Conservation (phyloP, 805 yeast species). For the Isabelozyma pseudorhagii region DNA sequence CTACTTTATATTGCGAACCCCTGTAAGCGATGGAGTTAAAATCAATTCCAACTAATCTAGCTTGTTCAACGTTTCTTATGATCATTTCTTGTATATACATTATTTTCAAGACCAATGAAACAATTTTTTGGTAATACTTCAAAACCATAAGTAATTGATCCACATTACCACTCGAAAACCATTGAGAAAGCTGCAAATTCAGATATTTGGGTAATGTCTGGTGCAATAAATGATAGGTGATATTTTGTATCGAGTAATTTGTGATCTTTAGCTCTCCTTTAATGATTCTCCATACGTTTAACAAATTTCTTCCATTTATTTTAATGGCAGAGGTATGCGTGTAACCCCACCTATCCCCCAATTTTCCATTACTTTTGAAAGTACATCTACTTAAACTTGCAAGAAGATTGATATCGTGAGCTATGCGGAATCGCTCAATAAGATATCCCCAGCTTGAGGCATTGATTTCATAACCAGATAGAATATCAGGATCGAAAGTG, state of each 20-base stretch:
- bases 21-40: slow-evolving; percentile 82
- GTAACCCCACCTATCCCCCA: slow-evolving; percentile 76
- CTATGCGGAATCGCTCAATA: slow-evolving; percentile 54
- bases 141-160: slow-evolving; percentile 30
- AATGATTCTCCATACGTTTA: slow-evolving; percentile 82
- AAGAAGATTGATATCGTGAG: slow-evolving; percentile 51
- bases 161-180: slow-evolving; percentile 12
- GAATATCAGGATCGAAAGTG: slow-evolving; percentile 77
- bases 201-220: slow-evolving; percentile 63
- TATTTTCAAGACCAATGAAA: slow-evolving; percentile 44
- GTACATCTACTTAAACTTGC: slow-evolving; percentile 60
- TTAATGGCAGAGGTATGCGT: slow-evolving; percentile 68
- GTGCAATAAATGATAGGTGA: slow-evolving; percentile 66
- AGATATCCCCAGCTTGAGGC: slow-evolving; percentile 87
- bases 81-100: slow-evolving; percentile 64
- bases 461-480: slow-evolving; percentile 83
- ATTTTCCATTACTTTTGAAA: slow-evolving; percentile 45
- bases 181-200: slow-evolving; percentile 42
- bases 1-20: slow-evolving; percentile 94
- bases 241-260: slow-evolving; percentile 74
- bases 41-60: slow-evolving; percentile 84
- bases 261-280: slow-evolving; percentile 60
- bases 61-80: slow-evolving; percentile 72
- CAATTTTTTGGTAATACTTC: slow-evolving; percentile 45
- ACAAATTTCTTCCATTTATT: slow-evolving; percentile 76